Percentiles rank a stretch among this genome's conserved stretches.
These are phyloP conservation scores for Petunia axillaris DNA, from an alignment of 257 asterid species.

Conservation along the genomic window DNA sequence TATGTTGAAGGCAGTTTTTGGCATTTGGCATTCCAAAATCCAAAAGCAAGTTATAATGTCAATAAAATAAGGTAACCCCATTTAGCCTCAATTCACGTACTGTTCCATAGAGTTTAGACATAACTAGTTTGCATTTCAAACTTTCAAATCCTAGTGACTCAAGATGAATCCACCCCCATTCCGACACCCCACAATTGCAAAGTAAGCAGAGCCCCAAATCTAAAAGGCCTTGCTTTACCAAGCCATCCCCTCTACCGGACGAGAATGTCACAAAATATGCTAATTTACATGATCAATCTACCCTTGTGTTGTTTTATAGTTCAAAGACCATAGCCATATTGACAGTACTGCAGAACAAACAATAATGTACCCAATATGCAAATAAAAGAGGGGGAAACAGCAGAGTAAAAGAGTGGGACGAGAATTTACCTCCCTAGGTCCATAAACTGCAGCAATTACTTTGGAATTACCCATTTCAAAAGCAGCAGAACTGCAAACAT, in stretches of 20 bases:
- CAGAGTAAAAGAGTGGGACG: not conserved
- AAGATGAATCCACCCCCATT: not conserved
- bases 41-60: too few species aligned
- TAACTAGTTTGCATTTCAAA: not conserved
- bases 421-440: conserved; percentile 82
- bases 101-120: too few species aligned
- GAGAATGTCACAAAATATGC: not conserved
- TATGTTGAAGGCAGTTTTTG: not conserved
- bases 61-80: too few species aligned
- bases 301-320: not conserved
- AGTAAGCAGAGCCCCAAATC: not conserved
- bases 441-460: conserved; percentile 98
- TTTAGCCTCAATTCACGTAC: too few species aligned
- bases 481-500: conserved; percentile 80
- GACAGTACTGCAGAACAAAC: not conserved
- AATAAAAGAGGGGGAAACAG: not conserved
- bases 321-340: conserved; percentile 7
- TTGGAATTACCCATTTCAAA: conserved; percentile 98
- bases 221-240: not conserved
- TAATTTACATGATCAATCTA: not conserved
- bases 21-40: not conserved
- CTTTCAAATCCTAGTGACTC: not conserved
- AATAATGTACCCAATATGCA: not conserved
- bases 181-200: not conserved
- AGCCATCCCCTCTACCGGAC: not conserved